Conservation (phyloP, 2,329 filamentous ascomycete genomes). For the Blastomyces percursus region DNA sequence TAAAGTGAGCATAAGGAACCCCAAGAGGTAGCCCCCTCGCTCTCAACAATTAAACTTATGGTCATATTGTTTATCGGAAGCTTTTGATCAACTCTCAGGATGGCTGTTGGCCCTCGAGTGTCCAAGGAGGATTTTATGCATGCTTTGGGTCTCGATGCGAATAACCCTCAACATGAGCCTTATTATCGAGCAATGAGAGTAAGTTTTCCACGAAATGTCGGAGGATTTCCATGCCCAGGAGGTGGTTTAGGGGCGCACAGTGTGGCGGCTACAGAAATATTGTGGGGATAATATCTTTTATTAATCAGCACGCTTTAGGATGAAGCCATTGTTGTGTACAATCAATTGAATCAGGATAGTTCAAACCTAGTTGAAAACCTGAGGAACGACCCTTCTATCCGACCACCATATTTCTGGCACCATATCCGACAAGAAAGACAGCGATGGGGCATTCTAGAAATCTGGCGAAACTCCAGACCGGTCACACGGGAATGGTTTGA, state of each 20-base stretch:
- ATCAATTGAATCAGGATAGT: slow-evolving; percentile 31
- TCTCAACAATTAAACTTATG: background rate
- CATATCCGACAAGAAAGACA: slow-evolving; percentile 36
- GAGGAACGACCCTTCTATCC: slow-evolving; percentile 26
- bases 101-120: slow-evolving; percentile 34
- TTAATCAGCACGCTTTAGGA: slow-evolving; percentile 22
- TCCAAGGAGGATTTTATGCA: slow-evolving; percentile 40
- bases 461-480: slow-evolving; percentile 32
- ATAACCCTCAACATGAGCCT: slow-evolving; percentile 34
- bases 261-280: background rate
- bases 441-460: slow-evolving; percentile 33
- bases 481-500: slow-evolving; percentile 32
- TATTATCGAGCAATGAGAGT: slow-evolving; percentile 38
- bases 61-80: slow-evolving; percentile 3
- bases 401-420: slow-evolving; percentile 38
- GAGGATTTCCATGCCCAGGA: background rate
- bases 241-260: background rate
- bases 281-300: background rate
- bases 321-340: slow-evolving; percentile 36
- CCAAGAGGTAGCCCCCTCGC: background rate
- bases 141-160: slow-evolving; percentile 32
- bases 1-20: background rate
- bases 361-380: slow-evolving; percentile 32
- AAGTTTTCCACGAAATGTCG: slow-evolving; percentile 14
- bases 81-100: slow-evolving; percentile 9